phyloP scores from a whole-genome alignment of 2,329 filamentous ascomycete species.

The Madurella fahalii region DNA sequence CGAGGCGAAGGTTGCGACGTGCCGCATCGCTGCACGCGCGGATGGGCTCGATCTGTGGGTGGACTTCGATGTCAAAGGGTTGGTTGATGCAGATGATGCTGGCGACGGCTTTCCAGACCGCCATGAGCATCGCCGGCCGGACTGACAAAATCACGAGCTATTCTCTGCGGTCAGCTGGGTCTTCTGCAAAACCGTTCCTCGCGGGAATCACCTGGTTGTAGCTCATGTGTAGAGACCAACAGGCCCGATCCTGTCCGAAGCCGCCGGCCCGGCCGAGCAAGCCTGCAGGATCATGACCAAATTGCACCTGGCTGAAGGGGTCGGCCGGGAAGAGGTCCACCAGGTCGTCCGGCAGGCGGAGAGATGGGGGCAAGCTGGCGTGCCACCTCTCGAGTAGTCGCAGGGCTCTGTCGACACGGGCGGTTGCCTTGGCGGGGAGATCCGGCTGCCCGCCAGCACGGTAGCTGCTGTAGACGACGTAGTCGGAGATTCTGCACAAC shows the following conservation, averaged over 20 bases:
- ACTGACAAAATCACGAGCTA: constrained; percentile 47
- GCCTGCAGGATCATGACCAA: neutral
- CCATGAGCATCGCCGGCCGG: constrained; percentile 45
- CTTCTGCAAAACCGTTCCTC: neutral
- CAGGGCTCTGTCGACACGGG: constrained; percentile 38
- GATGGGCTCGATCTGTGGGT: constrained; percentile 31
- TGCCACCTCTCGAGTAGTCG: constrained; percentile 42
- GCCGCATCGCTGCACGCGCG: constrained; percentile 42
- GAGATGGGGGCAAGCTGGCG: constrained; percentile 33
- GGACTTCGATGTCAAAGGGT: constrained; percentile 27
- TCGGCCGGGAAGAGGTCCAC: constrained; percentile 5
- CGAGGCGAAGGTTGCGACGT: constrained; percentile 43
- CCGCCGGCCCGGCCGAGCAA: constrained; percentile 16
- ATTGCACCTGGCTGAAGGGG: constrained; percentile 7
- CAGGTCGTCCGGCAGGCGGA: constrained; percentile 34
- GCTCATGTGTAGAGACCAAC: constrained; percentile 46
- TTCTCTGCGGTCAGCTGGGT: constrained; percentile 3
- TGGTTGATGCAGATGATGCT: constrained; percentile 34
- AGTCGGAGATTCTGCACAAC: constrained; percentile 44
- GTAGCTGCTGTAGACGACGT: constrained; percentile 47
- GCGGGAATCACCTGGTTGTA: constrained; percentile 38
- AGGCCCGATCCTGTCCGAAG: constrained; percentile 39
- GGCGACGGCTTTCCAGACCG: constrained; percentile 45
- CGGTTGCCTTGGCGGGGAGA: constrained; percentile 23
- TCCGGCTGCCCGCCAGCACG: constrained; percentile 25